Conservation (phyloP, 2,329 filamentous ascomycete genomes). For the Orbilia quercus region DNA sequence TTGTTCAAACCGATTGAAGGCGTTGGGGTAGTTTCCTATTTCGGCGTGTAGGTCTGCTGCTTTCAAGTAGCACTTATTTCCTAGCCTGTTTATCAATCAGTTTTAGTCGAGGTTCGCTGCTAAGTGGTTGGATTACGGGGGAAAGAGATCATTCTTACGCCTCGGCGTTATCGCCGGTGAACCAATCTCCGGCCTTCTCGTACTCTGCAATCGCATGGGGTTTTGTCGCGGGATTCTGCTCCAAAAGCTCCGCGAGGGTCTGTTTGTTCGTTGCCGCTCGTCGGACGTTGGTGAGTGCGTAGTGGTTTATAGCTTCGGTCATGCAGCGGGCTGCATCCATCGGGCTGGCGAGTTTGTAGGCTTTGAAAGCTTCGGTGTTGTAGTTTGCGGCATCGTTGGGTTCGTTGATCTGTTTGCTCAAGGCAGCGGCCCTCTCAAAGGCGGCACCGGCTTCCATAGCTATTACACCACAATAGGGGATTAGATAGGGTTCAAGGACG, state of each 20-base stretch:
- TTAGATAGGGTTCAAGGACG: background rate
- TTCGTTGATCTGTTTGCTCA: slow-evolving; percentile 73
- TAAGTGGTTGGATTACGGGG: too few species aligned
- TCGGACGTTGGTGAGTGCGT: slow-evolving; percentile 88
- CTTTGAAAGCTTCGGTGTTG: slow-evolving; percentile 90
- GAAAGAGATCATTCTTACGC: too few species aligned
- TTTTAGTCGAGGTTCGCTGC: too few species aligned
- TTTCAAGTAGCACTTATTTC: slow-evolving; percentile 94
- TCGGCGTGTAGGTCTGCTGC: slow-evolving; percentile 87
- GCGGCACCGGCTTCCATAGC: slow-evolving; percentile 36
- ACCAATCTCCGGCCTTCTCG: slow-evolving; percentile 87
- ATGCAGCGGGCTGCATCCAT: slow-evolving; percentile 82
- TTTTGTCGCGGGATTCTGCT: slow-evolving; percentile 80
- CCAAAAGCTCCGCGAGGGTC: slow-evolving; percentile 84
- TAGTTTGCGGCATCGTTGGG: slow-evolving; percentile 92
- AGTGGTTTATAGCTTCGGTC: slow-evolving; percentile 82
- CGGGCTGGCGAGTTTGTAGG: slow-evolving; percentile 83
- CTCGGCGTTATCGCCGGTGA: slow-evolving; percentile 83
- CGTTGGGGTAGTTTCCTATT: slow-evolving; percentile 83
- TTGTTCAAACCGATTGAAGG: slow-evolving; percentile 83
- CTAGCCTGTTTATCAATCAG: slow-evolving; percentile 76
- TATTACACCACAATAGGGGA: background rate
- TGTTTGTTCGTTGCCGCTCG: slow-evolving; percentile 92
- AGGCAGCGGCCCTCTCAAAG: slow-evolving; percentile 43
- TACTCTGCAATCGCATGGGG: slow-evolving; percentile 84